Base-by-base conservation (phyloP, 257 asterid species). In the Thymus mandschuricus region DNA sequence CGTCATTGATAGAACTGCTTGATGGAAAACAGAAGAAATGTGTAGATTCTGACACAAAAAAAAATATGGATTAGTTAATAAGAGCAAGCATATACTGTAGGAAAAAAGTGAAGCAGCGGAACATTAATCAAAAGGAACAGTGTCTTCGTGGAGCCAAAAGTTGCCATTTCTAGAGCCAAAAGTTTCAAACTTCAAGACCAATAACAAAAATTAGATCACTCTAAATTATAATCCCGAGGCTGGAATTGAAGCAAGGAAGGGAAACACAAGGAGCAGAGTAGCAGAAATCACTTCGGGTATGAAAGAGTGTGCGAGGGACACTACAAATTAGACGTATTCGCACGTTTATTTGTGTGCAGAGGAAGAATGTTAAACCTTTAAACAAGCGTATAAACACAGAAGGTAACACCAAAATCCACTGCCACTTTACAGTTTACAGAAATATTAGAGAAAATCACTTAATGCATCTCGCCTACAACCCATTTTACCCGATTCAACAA, bases 1-100 rank as follows among this genome's bases (percentile, higher is more conserved):
- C 70, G 58, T 75, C 15, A 82, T 86, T 66, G 98, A 91, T 67
- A 89, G 78, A 66, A 95, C 61, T 7, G 96, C 87, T 73, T 85
- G 95, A 75, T 79, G 85, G 76, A 91, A 88, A 43, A 77, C 83
- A 15, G 91, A 57, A 72, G 68, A 69, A 73, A 70, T 78, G 29
- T 77, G 67, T 30, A 80, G 44, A 66, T 84, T 92, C 99, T 95
- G 97, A 57, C 77, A 86, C 77, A 49, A 33, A 69, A 69, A 50
- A 73, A 44, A 29, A 66, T 68, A 49, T 35, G 34, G 30, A 68
- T 66, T 66, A 55, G 64, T 67, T 46, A 66, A 64, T 21, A 11
- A 45, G 58, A 46, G 44, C 4, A 45, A 13, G 27, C 59, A 48
- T 13, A 31, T 12, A 65, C 33, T 49, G 48, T 73, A 71, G 15